Base-by-base conservation (phyloP, 192 early-diverging fungal genomes). In the Gamsiella multidivaricata region DNA sequence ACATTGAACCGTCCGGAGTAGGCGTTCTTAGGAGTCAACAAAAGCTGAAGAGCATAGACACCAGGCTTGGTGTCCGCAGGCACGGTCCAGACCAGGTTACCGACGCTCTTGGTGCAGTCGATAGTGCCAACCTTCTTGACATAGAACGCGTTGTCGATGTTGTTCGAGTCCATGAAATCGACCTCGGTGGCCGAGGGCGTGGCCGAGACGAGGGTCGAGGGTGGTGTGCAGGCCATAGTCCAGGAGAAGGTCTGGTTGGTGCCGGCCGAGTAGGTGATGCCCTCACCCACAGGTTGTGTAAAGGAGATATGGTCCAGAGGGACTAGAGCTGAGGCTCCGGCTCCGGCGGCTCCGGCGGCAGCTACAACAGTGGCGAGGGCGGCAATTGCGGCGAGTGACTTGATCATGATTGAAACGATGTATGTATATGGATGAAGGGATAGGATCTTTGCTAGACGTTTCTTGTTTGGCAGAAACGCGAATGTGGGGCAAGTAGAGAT, bases 71-170 rank as follows among this genome's bases (percentile, higher is more conserved):
- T 78, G 23, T 78, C 74, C 0, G 65, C 74, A 18, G 74, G 74
- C 4, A 78, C 74, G 10, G 74, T 78, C 74, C 74, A 78, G 46
- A 78, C 74, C 52, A 78, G 45, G 36, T 78, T 78, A 9, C 74
- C 74, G 41, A 78, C 74, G 26, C 43, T 32, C 47, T 78, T 68
- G 39, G 59, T 78, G 47, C 74, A 78, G 26, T 78, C 74, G 33
- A 78, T 78, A 2, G 74, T 78, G 12, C 74, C 74, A 61, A 78
- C 74, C 55, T 78, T 78, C 74, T 78, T 78, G 74, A 78, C 74
- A 53, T 69, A 78, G 49, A 78, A 78, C 7, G 74, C 74, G 45
- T 78, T 78, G 28, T 69, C 66, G 41, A 78, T 78, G 61, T 78
- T 78, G 65, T 78, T 78, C 46, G 74, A 78, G 39, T 78, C 74